Evolutionary conservation across 768 basidiomycete species (phyloP), one percentile per base, ranked within the genome.

Genomic region (Lyophyllum shimeji): DNA sequence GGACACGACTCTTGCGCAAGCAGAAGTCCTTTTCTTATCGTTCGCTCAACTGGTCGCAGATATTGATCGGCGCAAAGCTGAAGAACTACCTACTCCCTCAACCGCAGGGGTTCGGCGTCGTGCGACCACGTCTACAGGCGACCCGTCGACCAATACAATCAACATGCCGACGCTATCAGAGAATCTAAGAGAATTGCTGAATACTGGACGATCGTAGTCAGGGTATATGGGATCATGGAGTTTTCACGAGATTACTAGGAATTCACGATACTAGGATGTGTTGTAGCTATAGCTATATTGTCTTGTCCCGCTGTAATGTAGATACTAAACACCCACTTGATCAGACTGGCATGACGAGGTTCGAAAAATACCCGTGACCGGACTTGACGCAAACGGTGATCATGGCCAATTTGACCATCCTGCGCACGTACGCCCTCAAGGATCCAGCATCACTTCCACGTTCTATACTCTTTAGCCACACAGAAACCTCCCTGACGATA

Each of bases 21-120:
- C 96, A 9, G 97, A 99, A 71, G 95, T 98, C 15, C 81, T 99
- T 20, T 98, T 93, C 79, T 80, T 96, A 1, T 94, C 94, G 1
- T 98, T 97, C 75, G 77, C 86, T 12, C 88, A 91, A 64, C 73
- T 97, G 20, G 87, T 98, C 20, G 89, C 89, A 9, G 94, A 96
- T 68, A 84, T 96, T 63, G 94, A 97, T 68, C 83, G 89, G 33
- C 83, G 89, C 59, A 82, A 80, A 59, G 84, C 82, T 0, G 91
- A 93, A 58, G 80, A 80, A 64, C 18, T 71, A 61, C 52, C 68
- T 72, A 55, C 75, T 72, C 40, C 76, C 58, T 58, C 78, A 69
- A 65, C 67, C 31, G 67, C 63, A 55, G 61, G 60, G 31, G 53
- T 69, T 40, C 67, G 70, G 27, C 59, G 59, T 39, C 67, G 64